A percentile compares a stretch with the other conserved stretches of the same genome.
These are phyloP conservation scores for Lathyrus aphaca DNA, from an alignment of 306 rosid genomes.

Conservation along the genomic window DNA sequence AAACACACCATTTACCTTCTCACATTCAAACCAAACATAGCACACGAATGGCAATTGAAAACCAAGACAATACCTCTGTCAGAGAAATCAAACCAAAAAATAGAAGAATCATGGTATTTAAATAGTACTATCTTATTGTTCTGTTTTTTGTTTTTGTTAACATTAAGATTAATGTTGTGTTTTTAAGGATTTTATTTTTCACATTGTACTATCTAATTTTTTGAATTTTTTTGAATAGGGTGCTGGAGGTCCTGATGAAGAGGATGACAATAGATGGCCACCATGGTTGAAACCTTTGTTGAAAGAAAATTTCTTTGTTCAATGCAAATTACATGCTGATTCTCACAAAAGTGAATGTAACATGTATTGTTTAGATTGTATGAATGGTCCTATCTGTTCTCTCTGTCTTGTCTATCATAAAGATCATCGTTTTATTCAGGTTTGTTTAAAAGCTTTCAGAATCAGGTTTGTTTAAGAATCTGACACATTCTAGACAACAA, in stretches of 20 bases:
- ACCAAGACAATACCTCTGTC: constrained; percentile 70
- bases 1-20: neutral
- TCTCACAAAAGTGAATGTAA: constrained; percentile 98
- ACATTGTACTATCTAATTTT: neutral
- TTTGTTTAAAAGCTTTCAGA: too few relatives aligned
- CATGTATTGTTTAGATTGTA: constrained; percentile 96
- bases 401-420: constrained; percentile 80
- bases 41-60: constrained; percentile 73
- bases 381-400: constrained; percentile 92
- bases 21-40: neutral
- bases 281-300: constrained; percentile 98
- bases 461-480: constrained; percentile 62
- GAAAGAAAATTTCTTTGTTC: constrained; percentile 84
- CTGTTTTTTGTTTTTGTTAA: neutral
- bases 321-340: constrained; percentile 85
- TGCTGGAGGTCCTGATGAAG: constrained; percentile 91
- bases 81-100: constrained; percentile 93
- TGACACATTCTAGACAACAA: constrained; percentile 35
- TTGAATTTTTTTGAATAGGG: constrained; percentile 53
- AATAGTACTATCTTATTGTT: neutral
- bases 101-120: constrained; percentile 81
- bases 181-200: neutral
- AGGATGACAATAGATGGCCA: constrained; percentile 90
- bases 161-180: neutral
- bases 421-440: constrained; percentile 96